Evolutionary conservation across 345 rosid genomes (phyloP).

Genomic region (Erodium maritimum): DNA sequence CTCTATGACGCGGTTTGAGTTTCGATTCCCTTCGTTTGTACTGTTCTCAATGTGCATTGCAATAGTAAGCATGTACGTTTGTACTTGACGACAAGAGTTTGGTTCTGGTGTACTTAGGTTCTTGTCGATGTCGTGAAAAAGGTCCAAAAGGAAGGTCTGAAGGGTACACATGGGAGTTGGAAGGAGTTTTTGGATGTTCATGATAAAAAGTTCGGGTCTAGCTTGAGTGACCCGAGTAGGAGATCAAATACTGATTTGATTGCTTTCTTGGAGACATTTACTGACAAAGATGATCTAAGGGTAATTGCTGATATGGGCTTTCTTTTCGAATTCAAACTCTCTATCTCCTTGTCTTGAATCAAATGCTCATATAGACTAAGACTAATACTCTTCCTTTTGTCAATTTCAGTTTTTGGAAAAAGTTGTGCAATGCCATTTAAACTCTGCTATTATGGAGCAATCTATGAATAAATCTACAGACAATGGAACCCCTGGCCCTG

Average conservation of each 20-base stretch:
- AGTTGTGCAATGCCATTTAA: conserved; percentile 32
- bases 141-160: conserved; percentile 42
- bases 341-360: neutral
- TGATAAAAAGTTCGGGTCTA: conserved; percentile 45
- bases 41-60: neutral
- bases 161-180: conserved; percentile 55
- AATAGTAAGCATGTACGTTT: neutral
- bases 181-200: conserved; percentile 46
- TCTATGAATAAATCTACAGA: conserved; percentile 24
- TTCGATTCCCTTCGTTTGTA: neutral
- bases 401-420: conserved; percentile 34
- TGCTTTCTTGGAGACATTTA: conserved; percentile 51
- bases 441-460: conserved; percentile 27
- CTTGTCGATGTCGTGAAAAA: conserved; percentile 58
- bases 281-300: conserved; percentile 33
- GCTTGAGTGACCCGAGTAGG: conserved; percentile 61
- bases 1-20: too few species aligned
- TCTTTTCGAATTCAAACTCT: neutral
- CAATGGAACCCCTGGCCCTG: conserved; percentile 43
- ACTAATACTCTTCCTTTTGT: conserved; percentile 1
- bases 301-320: conserved; percentile 13
- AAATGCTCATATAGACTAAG: neutral
- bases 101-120: conserved; percentile 21
- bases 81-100: neutral
- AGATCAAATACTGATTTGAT: conserved; percentile 39